Percentiles rank a stretch among this genome's conserved stretches.
Conservation (phyloP, 2,329 filamentous ascomycete genomes). For the Triangularia verruculosa region DNA sequence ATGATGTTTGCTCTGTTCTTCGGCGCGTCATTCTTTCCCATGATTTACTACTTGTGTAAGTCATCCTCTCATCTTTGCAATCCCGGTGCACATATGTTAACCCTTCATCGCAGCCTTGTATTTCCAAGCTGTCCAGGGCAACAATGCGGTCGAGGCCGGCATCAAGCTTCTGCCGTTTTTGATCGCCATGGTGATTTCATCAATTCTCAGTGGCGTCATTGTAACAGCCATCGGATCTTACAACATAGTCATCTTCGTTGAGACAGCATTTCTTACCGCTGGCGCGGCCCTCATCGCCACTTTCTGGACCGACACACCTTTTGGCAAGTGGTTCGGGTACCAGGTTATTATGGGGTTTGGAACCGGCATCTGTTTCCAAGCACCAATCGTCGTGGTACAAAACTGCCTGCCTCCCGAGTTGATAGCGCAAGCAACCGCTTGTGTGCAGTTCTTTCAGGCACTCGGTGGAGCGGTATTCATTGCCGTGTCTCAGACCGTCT, state of each 20-base stretch:
- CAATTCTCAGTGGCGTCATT: conserved; percentile 39
- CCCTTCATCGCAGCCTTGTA: conserved; percentile 37
- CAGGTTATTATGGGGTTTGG: conserved; percentile 45
- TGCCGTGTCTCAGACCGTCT: conserved; percentile 63
- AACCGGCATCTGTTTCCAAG: conserved; percentile 48
- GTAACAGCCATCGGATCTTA: conserved; percentile 43
- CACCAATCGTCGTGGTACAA: conserved; percentile 49
- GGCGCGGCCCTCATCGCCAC: conserved; percentile 44
- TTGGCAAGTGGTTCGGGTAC: conserved; percentile 38
- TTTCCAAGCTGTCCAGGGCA: conserved; percentile 46
- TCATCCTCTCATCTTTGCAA: not conserved
- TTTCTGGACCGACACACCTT: conserved; percentile 35
- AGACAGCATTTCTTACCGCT: conserved; percentile 36
- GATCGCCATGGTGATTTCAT: conserved; percentile 41
- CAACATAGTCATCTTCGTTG: conserved; percentile 42
- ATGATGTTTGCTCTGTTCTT: not conserved
- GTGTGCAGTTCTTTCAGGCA: conserved; percentile 59
- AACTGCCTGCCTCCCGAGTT: conserved; percentile 47
- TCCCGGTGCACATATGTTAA: not conserved
- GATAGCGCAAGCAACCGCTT: conserved; percentile 50
- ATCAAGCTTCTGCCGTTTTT: conserved; percentile 43
- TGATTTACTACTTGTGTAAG: not conserved
- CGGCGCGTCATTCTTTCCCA: not conserved
- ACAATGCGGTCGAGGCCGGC: conserved; percentile 41
- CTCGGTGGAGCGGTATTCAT: conserved; percentile 66